These are phyloP conservation scores for Eucommia ulmoides DNA, from an alignment of 257 asterid genomes.

Conservation along the genomic window DNA sequence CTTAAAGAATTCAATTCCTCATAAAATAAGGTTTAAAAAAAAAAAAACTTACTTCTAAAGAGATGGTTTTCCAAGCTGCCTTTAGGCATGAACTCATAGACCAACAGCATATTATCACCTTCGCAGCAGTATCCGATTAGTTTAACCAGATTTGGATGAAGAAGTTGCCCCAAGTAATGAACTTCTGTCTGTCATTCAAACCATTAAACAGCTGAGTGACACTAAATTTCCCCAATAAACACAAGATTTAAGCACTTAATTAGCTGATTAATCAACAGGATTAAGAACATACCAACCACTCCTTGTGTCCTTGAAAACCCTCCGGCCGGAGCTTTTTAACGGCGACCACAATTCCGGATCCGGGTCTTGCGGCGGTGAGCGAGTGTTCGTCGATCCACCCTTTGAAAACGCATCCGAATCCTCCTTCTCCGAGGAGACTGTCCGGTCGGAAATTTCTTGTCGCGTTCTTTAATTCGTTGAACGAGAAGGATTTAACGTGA, in stretches of 20 bases:
- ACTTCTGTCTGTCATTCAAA: conserved; percentile 11
- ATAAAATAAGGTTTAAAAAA: too few species aligned
- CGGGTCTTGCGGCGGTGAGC: conserved; percentile 17
- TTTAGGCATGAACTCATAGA: conserved; percentile 17
- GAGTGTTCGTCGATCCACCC: conserved; percentile 19
- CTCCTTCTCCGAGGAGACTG: conserved; percentile 9
- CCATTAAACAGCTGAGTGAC: too few species aligned
- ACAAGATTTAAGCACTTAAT: not conserved
- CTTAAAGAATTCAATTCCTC: too few species aligned
- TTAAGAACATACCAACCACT: conserved; percentile 13
- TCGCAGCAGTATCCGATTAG: conserved; percentile 16
- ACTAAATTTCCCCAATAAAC: not conserved
- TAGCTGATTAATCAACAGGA: not conserved
- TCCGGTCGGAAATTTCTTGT: conserved; percentile 7
- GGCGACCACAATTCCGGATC: conserved; percentile 13
- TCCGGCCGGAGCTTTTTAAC: conserved; percentile 7
- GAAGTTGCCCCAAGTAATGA: conserved; percentile 8
- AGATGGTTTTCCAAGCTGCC: conserved; percentile 16
- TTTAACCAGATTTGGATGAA: conserved; percentile 19
- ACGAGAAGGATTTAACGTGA: not conserved
- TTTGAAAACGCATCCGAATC: conserved; percentile 13
- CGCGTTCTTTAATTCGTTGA: conserved; percentile 9
- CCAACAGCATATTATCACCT: conserved; percentile 10
- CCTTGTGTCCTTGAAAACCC: conserved; percentile 5
- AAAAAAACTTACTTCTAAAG: conserved; percentile 11